Conservation (phyloP, 176 grass and related monocot species). For the Lolium rigidum region DNA sequence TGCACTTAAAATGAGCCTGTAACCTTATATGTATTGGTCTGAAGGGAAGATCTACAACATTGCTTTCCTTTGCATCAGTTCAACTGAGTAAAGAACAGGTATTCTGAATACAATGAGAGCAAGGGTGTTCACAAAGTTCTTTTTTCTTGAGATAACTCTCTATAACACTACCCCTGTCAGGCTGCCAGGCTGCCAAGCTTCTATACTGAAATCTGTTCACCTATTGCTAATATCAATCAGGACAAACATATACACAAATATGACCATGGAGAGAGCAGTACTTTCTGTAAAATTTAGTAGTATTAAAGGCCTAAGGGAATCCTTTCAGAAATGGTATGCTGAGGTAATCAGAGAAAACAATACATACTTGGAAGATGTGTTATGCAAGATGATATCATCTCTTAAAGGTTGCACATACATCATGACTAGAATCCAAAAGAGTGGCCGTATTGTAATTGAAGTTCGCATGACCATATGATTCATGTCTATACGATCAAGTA, state of each 20-base stretch:
- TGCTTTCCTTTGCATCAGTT: not conserved
- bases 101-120: slow-evolving; percentile 26
- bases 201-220: slow-evolving; percentile 22
- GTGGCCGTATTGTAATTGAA: not conserved
- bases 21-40: not conserved
- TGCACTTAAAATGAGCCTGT: not conserved
- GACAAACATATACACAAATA: not conserved
- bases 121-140: not conserved
- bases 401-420: slow-evolving; percentile 4
- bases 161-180: not conserved
- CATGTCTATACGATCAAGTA: not conserved
- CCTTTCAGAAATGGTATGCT: not conserved
- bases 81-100: not conserved
- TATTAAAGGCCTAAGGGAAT: not conserved
- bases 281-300: not conserved
- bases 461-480: slow-evolving; percentile 3
- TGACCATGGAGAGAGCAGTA: not conserved
- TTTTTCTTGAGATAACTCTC: not conserved
- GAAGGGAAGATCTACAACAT: slow-evolving; percentile 33
- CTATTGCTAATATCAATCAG: not conserved
- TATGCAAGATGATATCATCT: slow-evolving; percentile 3
- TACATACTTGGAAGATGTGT: slow-evolving; percentile 3
- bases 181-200: not conserved
- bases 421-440: not conserved
- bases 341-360: slow-evolving; percentile 11